Percentiles rank a stretch among this genome's conserved stretches.
Conservation (phyloP, 2,329 filamentous ascomycete genomes). For the Colletotrichum godetiae region DNA sequence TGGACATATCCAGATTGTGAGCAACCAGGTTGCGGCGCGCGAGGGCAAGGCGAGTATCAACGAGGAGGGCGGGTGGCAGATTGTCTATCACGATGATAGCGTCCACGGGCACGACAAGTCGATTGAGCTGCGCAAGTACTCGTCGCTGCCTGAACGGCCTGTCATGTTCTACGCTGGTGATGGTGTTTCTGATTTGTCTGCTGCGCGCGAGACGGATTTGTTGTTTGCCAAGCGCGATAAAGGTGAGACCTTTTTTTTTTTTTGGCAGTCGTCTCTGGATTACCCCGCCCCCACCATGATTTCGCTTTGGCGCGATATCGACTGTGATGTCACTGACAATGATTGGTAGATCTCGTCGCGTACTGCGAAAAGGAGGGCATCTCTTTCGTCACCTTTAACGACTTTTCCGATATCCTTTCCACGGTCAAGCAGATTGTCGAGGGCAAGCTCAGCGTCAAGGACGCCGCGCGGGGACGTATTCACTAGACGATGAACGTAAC, state of each 20-base stretch:
- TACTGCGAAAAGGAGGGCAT: slow-evolving; percentile 88
- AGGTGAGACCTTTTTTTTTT: slow-evolving; percentile 62
- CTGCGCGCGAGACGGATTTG: slow-evolving; percentile 91
- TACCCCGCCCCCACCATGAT: slow-evolving; percentile 4
- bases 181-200: slow-evolving; percentile 91
- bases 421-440: slow-evolving; percentile 82
- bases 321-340: slow-evolving; percentile 16
- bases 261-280: background rate
- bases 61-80: slow-evolving; percentile 85
- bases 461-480: slow-evolving; percentile 68
- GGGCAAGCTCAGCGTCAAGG: slow-evolving; percentile 76
- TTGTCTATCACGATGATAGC: slow-evolving; percentile 89
- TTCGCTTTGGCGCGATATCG: background rate
- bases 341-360: slow-evolving; percentile 77
- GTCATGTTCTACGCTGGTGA: slow-evolving; percentile 95
- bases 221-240: slow-evolving; percentile 93
- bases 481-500: slow-evolving; percentile 12
- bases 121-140: slow-evolving; percentile 89
- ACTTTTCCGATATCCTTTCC: slow-evolving; percentile 83
- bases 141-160: slow-evolving; percentile 78
- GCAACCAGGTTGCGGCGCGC: slow-evolving; percentile 79
- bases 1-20: slow-evolving; percentile 84
- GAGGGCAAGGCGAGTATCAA: slow-evolving; percentile 76
- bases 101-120: slow-evolving; percentile 98
- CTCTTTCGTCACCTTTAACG: slow-evolving; percentile 87